These are phyloP conservation scores for Corylus heterophylla DNA, from an alignment of 306 rosid species.

Conservation along the genomic window DNA sequence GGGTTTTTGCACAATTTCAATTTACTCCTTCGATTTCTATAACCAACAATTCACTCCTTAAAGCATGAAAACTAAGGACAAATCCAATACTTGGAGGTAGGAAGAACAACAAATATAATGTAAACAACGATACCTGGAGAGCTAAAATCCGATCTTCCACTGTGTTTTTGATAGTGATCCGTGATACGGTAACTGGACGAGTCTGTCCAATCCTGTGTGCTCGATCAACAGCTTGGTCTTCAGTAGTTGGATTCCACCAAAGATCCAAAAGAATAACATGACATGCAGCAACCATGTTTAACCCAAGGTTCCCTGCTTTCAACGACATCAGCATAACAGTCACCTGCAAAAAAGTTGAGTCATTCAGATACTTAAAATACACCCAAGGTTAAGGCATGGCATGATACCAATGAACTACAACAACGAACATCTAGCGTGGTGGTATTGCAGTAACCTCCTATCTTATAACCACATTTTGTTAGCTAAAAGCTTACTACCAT, in stretches of 20 bases:
- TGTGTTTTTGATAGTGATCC: constrained; percentile 82
- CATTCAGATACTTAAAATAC: constrained; percentile 29
- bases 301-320: constrained; percentile 97
- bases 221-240: constrained; percentile 97
- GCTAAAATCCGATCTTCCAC: constrained; percentile 94
- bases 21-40: too few relatives aligned
- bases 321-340: constrained; percentile 96
- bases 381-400: constrained; percentile 19
- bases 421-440: constrained; percentile 17
- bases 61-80: background rate
- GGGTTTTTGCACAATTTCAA: too few relatives aligned
- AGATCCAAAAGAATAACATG: constrained; percentile 96
- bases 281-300: constrained; percentile 97
- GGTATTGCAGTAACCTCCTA: constrained; percentile 7
- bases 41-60: too few relatives aligned
- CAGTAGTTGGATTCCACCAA: constrained; percentile 99
- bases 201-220: constrained; percentile 99
- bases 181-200: constrained; percentile 92
- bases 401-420: constrained; percentile 8
- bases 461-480: constrained; percentile 8
- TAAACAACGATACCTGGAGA: constrained; percentile 66
- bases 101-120: background rate
- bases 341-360: constrained; percentile 50
- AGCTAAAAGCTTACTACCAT: background rate
- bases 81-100: background rate